Percentiles rank a stretch among this genome's conserved stretches.
Evolutionary conservation across 2,329 filamentous ascomycete genomes (phyloP).

Genomic region (Xylariaceae sp.): DNA sequence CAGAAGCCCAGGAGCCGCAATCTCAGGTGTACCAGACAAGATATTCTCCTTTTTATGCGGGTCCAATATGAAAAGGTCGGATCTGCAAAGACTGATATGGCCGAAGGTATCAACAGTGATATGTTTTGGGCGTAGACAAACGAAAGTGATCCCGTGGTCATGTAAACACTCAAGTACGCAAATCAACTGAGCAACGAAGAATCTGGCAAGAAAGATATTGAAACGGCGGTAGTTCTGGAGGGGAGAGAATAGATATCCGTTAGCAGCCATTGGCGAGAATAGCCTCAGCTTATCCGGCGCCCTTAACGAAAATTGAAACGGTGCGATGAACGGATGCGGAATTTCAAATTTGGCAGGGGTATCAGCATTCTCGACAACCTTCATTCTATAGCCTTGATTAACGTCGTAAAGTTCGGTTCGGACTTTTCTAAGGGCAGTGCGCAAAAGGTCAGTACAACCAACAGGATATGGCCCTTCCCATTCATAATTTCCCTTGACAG

Average conservation of each 20-base stretch:
- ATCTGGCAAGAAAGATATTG: neutral
- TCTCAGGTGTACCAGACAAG: too few relatives aligned
- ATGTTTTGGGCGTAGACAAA: neutral
- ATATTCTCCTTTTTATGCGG: neutral
- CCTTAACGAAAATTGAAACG: neutral
- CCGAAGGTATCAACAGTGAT: neutral
- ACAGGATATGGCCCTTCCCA: too few relatives aligned
- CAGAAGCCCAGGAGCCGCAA: too few relatives aligned
- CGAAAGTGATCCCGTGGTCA: neutral
- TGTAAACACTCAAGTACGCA: neutral
- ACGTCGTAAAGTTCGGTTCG: too few relatives aligned
- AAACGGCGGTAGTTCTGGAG: neutral
- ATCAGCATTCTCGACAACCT: too few relatives aligned
- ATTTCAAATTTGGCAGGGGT: too few relatives aligned
- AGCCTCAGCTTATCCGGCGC: neutral
- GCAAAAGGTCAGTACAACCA: too few relatives aligned
- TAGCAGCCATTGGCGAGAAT: neutral
- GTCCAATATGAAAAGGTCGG: neutral
- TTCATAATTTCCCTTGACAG: too few relatives aligned
- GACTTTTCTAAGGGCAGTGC: too few relatives aligned
- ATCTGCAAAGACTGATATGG: slow-evolving; percentile 5
- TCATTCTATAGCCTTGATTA: too few relatives aligned
- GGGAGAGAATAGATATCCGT: neutral
- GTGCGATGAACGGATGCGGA: too few relatives aligned
- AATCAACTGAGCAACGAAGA: neutral